phyloP scores from a whole-genome alignment of 169 alveolate species.

The Plasmodium sp. region DNA sequence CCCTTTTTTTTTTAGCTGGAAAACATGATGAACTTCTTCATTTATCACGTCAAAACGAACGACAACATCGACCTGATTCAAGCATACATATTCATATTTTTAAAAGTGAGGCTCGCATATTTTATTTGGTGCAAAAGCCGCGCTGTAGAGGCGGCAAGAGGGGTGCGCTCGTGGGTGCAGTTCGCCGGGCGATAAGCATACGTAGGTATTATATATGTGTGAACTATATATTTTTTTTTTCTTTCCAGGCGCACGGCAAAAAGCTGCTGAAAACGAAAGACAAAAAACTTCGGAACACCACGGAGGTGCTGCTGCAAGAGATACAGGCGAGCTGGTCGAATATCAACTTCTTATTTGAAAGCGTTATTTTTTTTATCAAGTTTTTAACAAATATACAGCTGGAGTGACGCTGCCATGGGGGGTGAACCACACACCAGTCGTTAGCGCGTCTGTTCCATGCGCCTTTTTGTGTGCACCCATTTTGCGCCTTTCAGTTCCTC shows the following conservation, averaged over 20 bases:
- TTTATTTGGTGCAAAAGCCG: background rate
- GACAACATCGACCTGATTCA: conserved; percentile 68
- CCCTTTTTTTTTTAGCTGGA: conserved; percentile 32
- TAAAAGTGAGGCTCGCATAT: conserved; percentile 25
- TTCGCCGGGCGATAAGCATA: background rate
- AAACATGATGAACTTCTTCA: conserved; percentile 72
- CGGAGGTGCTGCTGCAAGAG: conserved; percentile 47
- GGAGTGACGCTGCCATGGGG: background rate
- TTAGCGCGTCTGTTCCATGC: background rate
- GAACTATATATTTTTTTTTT: background rate
- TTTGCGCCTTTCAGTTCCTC: background rate
- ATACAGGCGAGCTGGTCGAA: conserved; percentile 63
- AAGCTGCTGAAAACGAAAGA: conserved; percentile 43
- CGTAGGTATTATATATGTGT: background rate
- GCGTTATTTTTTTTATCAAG: conserved; percentile 67
- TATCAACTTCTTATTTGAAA: conserved; percentile 68
- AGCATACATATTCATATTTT: conserved; percentile 49
- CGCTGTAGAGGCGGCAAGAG: background rate
- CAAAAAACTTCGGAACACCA: conserved; percentile 30
- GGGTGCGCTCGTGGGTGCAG: background rate
- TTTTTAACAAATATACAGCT: conserved; percentile 73
- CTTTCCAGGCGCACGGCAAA: conserved; percentile 49
- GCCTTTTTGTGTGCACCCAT: background rate
- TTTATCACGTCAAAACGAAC: conserved; percentile 71
- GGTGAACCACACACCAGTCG: background rate